A percentile compares a stretch with the other conserved stretches of the same genome.
phyloP scores from a whole-genome alignment of 2,329 filamentous ascomycete species.

The Exophiala lecanii-corni region DNA sequence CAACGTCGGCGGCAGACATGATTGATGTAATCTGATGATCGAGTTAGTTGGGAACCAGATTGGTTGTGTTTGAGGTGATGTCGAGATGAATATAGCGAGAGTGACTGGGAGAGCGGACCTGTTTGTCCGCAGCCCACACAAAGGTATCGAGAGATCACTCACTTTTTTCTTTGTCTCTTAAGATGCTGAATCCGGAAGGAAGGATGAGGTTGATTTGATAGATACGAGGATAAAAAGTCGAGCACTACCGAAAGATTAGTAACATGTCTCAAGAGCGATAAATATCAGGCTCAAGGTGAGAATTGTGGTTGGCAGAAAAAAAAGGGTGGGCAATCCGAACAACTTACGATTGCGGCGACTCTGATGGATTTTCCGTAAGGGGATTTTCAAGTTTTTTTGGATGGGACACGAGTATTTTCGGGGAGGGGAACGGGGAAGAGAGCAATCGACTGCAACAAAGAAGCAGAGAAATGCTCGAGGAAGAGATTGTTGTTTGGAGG shows the following conservation, averaged over 20 bases:
- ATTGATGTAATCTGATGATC: constrained; percentile 48
- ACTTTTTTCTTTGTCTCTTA: constrained; percentile 14
- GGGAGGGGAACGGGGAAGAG: constrained; percentile 28
- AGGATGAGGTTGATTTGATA: constrained; percentile 11
- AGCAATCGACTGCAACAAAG: constrained; percentile 24
- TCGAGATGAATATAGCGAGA: not conserved
- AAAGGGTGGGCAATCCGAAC: constrained; percentile 14
- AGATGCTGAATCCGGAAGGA: not conserved
- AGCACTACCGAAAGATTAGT: constrained; percentile 15
- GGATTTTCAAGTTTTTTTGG: constrained; percentile 37
- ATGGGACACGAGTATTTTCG: constrained; percentile 32
- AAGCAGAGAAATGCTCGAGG: constrained; percentile 21
- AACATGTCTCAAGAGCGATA: constrained; percentile 22
- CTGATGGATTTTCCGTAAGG: constrained; percentile 30
- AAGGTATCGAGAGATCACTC: constrained; percentile 8
- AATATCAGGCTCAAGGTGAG: not conserved
- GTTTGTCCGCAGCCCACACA: constrained; percentile 1
- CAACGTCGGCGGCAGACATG: constrained; percentile 74
- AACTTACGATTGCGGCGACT: constrained; percentile 19
- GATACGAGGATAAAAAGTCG: constrained; percentile 20
- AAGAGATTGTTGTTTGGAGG: constrained; percentile 21
- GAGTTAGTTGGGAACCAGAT: constrained; percentile 46
- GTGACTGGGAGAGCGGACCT: not conserved
- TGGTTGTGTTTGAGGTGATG: not conserved
- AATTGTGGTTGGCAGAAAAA: constrained; percentile 5